phyloP scores from a whole-genome alignment of 257 asterid genomes.

The Lavandula angustifolia region DNA sequence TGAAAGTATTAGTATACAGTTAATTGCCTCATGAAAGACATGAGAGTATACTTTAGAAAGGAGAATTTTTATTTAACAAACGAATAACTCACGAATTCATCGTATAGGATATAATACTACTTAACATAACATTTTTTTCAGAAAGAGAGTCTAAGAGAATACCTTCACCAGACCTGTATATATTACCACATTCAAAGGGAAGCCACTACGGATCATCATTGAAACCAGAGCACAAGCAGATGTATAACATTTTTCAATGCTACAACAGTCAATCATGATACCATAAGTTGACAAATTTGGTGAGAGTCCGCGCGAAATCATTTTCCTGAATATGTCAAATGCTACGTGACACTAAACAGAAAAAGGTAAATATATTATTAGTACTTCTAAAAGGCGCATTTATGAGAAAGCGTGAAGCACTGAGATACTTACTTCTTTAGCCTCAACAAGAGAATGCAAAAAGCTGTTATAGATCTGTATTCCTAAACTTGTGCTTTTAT shows the following conservation, averaged over 20 bases:
- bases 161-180: conserved; percentile 77
- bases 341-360: conserved; percentile 56
- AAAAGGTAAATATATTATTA: conserved; percentile 17
- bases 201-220: conserved; percentile 76
- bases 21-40: conserved; percentile 8
- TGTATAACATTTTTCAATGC: conserved; percentile 50
- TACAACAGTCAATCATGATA: conserved; percentile 74
- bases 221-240: conserved; percentile 74
- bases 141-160: conserved; percentile 21
- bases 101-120: background rate
- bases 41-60: background rate
- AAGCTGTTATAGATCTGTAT: conserved; percentile 58
- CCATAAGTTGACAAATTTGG: conserved; percentile 56
- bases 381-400: conserved; percentile 13
- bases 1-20: background rate
- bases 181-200: conserved; percentile 42
- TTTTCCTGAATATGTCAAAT: conserved; percentile 59
- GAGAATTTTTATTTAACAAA: background rate
- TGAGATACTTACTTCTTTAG: conserved; percentile 59
- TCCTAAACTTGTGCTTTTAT: conserved; percentile 30
- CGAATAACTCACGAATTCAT: conserved; percentile 12
- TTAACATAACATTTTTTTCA: conserved; percentile 3
- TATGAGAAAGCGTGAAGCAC: conserved; percentile 29
- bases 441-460: conserved; percentile 77
- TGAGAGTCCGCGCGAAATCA: conserved; percentile 59